A percentile compares a stretch with the other conserved stretches of the same genome.
These are phyloP conservation scores for Spatholobus suberectus DNA, from an alignment of 306 rosid genomes.

Conservation along the genomic window DNA sequence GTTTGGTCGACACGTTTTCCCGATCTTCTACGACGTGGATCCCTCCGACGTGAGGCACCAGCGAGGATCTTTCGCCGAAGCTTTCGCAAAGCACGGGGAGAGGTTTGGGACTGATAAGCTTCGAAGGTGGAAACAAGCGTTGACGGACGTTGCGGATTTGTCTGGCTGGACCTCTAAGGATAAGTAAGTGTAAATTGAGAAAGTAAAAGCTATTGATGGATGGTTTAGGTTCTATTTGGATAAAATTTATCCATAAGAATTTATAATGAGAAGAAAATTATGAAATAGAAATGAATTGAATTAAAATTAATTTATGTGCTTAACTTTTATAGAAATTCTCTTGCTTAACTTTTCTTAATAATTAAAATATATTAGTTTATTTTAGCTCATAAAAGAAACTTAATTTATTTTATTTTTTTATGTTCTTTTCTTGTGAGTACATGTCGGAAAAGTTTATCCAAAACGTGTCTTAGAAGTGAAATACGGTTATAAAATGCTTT, in stretches of 20 bases:
- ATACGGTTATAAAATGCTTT: background rate
- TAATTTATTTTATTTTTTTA: too few species aligned
- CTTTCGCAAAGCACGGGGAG: slow-evolving; percentile 28
- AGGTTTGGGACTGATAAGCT: slow-evolving; percentile 5
- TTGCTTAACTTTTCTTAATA: too few species aligned
- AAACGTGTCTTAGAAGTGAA: too few species aligned
- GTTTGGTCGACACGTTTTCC: slow-evolving; percentile 7
- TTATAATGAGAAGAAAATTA: too few species aligned
- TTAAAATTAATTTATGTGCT: too few species aligned
- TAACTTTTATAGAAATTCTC: too few species aligned
- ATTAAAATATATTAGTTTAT: too few species aligned
- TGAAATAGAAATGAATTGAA: too few species aligned
- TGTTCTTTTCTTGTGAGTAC: too few species aligned
- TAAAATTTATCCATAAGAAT: too few species aligned
- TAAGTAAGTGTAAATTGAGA: slow-evolving; percentile 3
- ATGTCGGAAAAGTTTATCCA: too few species aligned
- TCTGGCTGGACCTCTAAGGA: slow-evolving; percentile 31
- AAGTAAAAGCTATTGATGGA: background rate
- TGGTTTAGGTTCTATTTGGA: background rate
- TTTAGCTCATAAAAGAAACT: too few species aligned
- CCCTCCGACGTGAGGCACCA: slow-evolving; percentile 31
- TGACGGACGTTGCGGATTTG: slow-evolving; percentile 10
- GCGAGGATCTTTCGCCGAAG: background rate
- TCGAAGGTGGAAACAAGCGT: slow-evolving; percentile 38
- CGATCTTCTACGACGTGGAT: slow-evolving; percentile 28